Base-by-base conservation (phyloP, 2,329 filamentous ascomycete species). In the Catunica adiposa region DNA sequence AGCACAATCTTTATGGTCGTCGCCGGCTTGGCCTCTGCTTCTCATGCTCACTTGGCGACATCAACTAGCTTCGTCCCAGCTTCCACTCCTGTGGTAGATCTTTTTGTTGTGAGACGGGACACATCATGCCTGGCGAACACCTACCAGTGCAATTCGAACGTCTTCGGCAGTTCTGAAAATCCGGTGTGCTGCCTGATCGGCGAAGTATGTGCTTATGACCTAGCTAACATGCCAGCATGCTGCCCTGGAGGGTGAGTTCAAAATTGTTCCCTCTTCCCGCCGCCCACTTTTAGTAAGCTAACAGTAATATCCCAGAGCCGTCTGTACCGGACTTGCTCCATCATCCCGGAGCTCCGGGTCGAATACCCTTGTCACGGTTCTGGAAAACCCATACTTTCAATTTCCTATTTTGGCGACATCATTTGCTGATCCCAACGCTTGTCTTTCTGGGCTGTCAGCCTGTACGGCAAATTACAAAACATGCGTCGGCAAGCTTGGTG, bases 321-420 rank as follows among this genome's bases (percentile, higher is more conserved):
- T 78, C 20, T 79, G 76, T 62, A 79, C 76, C n/a, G 76, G 76
- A 51, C 71, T 71, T 29, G 75, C 74, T n/a, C 72, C 73, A 1
- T 63, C 65, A 15, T 66, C 67, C 6, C 68, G 70, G 1, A 64
- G 68, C 8, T 66, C 66, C 11, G 63, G 29, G 61, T 66, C 68
- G 11, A 69, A 70, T 2, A 65, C 66, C 20, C 62, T 67, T 1
- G 68, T 69, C 20, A 77, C 76, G 34, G 79, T 72, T 62, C 76
- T 82, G 17, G 66, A 71, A 44, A 82, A 82, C 63, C 61, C 68
- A 25, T 80, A 75, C 65, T 82, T 80, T 64, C 71, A 75, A 9
- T 82, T 81, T 64, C 79, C 79, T 1, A 76, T 77, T 62, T 71
- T 79, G 53, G 66, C 70, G 50, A 78, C 74, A 1, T 71, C 70